phyloP scores from a whole-genome alignment of 345 rosid genomes.

The Syzygium oleosum region DNA sequence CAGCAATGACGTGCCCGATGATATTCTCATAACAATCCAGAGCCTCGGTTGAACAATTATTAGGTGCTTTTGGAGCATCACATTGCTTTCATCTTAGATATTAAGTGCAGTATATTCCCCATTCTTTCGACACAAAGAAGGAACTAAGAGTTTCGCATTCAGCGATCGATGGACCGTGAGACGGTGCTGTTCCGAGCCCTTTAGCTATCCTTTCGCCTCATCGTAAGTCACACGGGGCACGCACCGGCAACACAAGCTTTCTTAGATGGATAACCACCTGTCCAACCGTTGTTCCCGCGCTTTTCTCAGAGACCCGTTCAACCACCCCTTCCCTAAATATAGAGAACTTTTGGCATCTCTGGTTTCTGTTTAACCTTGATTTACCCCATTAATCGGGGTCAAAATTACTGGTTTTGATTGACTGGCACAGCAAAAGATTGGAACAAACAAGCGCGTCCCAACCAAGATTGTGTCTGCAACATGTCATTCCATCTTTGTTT shows the following conservation, averaged over 20 bases:
- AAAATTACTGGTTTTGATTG: neutral
- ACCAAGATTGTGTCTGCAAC: neutral
- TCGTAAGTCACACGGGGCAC: neutral
- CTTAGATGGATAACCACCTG: neutral
- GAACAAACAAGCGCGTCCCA: neutral
- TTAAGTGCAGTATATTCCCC: neutral
- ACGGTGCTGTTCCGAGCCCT: neutral
- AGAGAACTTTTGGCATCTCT: neutral
- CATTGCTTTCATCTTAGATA: neutral
- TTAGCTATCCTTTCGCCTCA: neutral
- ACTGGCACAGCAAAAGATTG: neutral
- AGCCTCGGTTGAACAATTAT: neutral
- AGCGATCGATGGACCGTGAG: neutral
- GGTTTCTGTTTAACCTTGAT: neutral
- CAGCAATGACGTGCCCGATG: neutral
- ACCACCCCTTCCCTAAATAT: neutral
- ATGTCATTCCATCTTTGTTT: neutral
- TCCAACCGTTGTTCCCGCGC: neutral
- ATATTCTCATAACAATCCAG: neutral
- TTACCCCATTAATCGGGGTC: neutral
- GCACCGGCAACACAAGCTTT: neutral
- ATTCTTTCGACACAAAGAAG: neutral
- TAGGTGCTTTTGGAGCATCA: neutral
- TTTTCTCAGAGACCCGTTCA: neutral
- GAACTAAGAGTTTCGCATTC: neutral